These are phyloP conservation scores for Saraca asoca DNA, from an alignment of 331 rosid genomes.

Conservation along the genomic window DNA sequence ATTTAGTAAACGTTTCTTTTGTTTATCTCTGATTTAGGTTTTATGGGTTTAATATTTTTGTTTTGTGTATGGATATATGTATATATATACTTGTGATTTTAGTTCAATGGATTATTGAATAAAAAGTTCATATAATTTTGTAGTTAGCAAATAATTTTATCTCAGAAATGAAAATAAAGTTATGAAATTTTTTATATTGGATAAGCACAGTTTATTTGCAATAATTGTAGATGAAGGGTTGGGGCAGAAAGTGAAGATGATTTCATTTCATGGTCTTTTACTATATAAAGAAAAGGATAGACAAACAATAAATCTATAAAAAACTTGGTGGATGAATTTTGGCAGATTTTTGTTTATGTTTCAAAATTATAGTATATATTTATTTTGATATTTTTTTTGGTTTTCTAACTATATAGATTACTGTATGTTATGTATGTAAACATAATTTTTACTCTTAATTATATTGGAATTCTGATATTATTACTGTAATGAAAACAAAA, in stretches of 20 bases:
- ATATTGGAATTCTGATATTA: slow-evolving; percentile 24
- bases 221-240: too few relatives aligned
- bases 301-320: not conserved
- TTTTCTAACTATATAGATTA: not conserved
- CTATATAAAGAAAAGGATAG: too few relatives aligned
- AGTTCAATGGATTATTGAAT: not conserved
- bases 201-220: too few relatives aligned
- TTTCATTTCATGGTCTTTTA: not conserved
- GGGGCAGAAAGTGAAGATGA: too few relatives aligned
- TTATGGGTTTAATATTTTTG: not conserved
- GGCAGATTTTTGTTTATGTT: not conserved
- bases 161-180: not conserved
- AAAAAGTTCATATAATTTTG: too few relatives aligned
- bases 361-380: not conserved
- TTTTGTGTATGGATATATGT: not conserved
- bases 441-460: not conserved
- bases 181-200: too few relatives aligned
- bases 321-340: not conserved
- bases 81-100: too few relatives aligned
- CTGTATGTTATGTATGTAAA: slow-evolving; percentile 12
- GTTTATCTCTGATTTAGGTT: too few relatives aligned
- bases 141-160: too few relatives aligned
- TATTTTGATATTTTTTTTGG: not conserved
- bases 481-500: slow-evolving; percentile 32
- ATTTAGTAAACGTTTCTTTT: too few relatives aligned